Evolutionary conservation across 176 grass and related monocot genomes (phyloP).

Genomic region (Aegilops bicornis): DNA sequence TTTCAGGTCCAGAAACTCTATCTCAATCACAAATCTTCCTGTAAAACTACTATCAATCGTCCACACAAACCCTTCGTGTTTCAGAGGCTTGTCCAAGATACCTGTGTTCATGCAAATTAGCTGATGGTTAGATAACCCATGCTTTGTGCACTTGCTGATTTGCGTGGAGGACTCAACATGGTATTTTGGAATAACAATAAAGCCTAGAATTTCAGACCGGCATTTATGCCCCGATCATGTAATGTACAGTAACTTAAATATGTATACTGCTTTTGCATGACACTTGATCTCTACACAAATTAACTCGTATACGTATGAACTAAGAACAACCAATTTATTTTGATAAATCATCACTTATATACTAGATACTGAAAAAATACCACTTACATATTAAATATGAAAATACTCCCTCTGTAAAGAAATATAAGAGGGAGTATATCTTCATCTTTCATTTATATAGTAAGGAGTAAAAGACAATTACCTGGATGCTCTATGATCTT

Average conservation of each 20-base stretch:
- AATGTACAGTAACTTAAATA: background rate
- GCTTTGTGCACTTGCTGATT: background rate
- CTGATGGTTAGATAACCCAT: background rate
- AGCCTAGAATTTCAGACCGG: background rate
- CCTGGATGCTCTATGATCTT: conserved; percentile 79
- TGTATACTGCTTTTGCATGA: background rate
- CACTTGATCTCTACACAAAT: conserved; percentile 11
- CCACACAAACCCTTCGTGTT: conserved; percentile 94
- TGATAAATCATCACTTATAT: background rate
- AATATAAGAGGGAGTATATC: background rate
- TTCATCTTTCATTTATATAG: background rate
- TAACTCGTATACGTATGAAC: conserved; percentile 7
- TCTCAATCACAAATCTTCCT: conserved; percentile 91
- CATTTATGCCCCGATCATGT: background rate
- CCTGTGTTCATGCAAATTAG: conserved; percentile 41
- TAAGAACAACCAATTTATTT: conserved; percentile 3
- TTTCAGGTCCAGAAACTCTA: conserved; percentile 96
- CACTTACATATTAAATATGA: background rate
- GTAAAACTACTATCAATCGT: conserved; percentile 65
- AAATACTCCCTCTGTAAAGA: background rate
- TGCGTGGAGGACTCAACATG: background rate
- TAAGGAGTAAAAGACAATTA: conserved; percentile 21
- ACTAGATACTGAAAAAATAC: conserved; percentile 9
- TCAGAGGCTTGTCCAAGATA: conserved; percentile 83
- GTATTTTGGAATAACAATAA: background rate